Conservation (phyloP, 2,329 filamentous ascomycete species). For the Purpureocillium lavendulum region DNA sequence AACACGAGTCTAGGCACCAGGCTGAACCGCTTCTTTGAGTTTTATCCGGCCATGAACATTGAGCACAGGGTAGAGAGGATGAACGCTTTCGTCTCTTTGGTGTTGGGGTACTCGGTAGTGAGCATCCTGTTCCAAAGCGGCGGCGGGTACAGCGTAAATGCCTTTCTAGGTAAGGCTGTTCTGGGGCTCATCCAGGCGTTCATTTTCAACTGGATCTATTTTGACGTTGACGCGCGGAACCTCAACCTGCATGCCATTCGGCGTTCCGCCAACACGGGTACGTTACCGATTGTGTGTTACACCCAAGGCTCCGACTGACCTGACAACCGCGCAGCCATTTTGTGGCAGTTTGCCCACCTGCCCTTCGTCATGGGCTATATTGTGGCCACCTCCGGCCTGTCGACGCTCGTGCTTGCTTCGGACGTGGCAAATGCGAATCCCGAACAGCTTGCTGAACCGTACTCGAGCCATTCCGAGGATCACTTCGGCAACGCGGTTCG, state of each 20-base stretch:
- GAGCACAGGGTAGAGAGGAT: conserved; percentile 58
- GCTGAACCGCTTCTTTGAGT: conserved; percentile 40
- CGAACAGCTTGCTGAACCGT: conserved; percentile 41
- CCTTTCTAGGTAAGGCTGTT: conserved; percentile 55
- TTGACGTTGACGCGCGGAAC: conserved; percentile 51
- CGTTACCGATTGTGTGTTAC: too few relatives aligned
- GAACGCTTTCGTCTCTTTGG: conserved; percentile 55
- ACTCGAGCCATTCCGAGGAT: conserved; percentile 37
- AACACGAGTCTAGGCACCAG: conserved; percentile 12
- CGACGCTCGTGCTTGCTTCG: conserved; percentile 48
- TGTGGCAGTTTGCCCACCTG: conserved; percentile 50
- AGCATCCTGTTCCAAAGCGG: conserved; percentile 51
- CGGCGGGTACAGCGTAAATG: conserved; percentile 33
- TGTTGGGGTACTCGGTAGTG: conserved; percentile 57
- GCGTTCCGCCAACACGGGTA: conserved; percentile 34
- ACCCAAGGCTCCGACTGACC: too few relatives aligned
- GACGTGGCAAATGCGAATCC: conserved; percentile 41
- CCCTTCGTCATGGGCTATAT: conserved; percentile 57
- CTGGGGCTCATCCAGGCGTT: conserved; percentile 50
- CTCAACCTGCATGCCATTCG: conserved; percentile 54
- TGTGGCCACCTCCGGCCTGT: conserved; percentile 48
- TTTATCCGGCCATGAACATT: conserved; percentile 54
- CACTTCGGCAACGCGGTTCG: conserved; percentile 45
- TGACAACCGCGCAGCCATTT: conserved; percentile 25
- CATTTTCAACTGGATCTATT: conserved; percentile 55